Base-by-base conservation (phyloP, 202 grass and related monocot genomes). In the Tripidium arundinaceum region DNA sequence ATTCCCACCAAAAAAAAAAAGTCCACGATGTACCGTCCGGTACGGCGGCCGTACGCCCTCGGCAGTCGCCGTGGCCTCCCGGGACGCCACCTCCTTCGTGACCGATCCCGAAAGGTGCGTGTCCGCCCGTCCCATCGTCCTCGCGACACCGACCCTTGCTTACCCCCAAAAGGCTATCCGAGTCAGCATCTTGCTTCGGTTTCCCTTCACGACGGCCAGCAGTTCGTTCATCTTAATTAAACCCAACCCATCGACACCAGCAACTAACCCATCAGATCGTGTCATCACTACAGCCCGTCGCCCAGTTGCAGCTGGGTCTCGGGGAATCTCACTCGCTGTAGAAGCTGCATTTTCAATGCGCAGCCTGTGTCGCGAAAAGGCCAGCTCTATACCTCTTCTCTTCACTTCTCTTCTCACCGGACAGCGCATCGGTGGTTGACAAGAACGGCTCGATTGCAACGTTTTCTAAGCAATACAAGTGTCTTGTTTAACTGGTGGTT, bases 311-410 rank as follows among this genome's bases (percentile, higher is more conserved):
- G n/a, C n/a, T n/a, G n/a, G n/a, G 6, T 14, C 1, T 13, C 28
- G 15, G 41, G 64, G 77, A 69, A 80, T 80, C 78, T 41, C 19
- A 47, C 33, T 81, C 6, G 79, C 29, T 26, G 54, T 4, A 10
- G 28, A 10, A 33, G 38, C 38, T 2, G 40, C 16, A 21, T 62
- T 46, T 27, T 55, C 68, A 60, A 70, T 33, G 25, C 29, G n/a
- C 15, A 8, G 14, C 21, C 9, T 12, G 33, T 67, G 31, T n/a
- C 25, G 10, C 3, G n/a, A 81, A 11, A 28, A 29, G n/a, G 15
- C 52, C 66, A 22, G 4, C 28, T 34, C n/a, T 50, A 0, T 6
- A 14, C 5, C 25, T 28, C 21, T 9, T 28, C 21, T 9, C 25
- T 28, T 16, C 15, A 13, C 37, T 36, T 65, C 14, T 8, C 24